Base-by-base conservation (phyloP, 2,329 filamentous ascomycete species). In the Epichloe aotearoae region DNA sequence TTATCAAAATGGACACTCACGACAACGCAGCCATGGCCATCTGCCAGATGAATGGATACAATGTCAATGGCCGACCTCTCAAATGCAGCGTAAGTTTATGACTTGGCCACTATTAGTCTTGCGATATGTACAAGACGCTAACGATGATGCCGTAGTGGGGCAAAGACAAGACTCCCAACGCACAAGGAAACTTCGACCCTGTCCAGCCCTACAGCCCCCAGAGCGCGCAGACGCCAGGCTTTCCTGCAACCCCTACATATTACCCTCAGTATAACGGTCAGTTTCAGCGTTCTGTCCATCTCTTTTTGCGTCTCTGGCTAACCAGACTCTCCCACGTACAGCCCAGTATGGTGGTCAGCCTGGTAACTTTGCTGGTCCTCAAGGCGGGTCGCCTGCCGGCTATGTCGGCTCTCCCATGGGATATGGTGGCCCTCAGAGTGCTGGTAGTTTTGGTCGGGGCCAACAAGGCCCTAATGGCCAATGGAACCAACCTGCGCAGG, bases 11-110 rank as follows among this genome's bases (percentile, higher is more conserved):
- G 90, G 93, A 98, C 66, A 86, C 83, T 6, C 93, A 98, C 64
- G 93, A 98, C 72, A 96, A 96, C 63, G 93, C 93, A 3, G 90
- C 93, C 50, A 95, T 95, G 86, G 89, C 90, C 36, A 98, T 98
- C 63, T 98, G 93, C 71, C 90, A 97, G 66, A 78, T 98, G 63
- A 97, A 91, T 61, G 91, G 91, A 34, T 98, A 97, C 73, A 94
- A 96, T 59, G 91, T 98, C 61, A 96, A 98, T 62, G 93, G 93
- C 49, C 84, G 93, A 58, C 93, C 93, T 49, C 72, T 98, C 60
- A 98, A 98, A 78, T 98, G 93, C 79, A 97, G 91, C 69, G 91
- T 97, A 85, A 73, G 91, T 84, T 54, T 26, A 48, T 38, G 40
- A 61, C 71, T 62, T 54, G 26, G 58, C 58, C 55, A 11, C 8